Base-by-base conservation (phyloP, 345 rosid species). In the Citrus medica region DNA sequence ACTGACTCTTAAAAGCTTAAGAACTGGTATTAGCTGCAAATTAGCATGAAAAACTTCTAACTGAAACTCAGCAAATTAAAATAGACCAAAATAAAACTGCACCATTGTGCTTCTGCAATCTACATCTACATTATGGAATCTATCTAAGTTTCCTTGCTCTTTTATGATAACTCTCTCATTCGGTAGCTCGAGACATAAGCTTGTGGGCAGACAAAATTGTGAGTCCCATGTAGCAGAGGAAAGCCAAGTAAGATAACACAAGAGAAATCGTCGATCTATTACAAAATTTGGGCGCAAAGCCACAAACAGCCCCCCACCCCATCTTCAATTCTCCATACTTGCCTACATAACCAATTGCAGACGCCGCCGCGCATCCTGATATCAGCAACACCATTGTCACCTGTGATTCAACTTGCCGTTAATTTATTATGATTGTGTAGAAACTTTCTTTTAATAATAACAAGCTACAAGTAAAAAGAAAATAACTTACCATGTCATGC, bases 301-400 rank as follows among this genome's bases (percentile, higher is more conserved):
- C 74, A 75, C 93, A 90, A 27, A 86, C 58, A 1, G 80, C 65
- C 30, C 51, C 9, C 93, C 93, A 86, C 1, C 84, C 85, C 25
- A 82, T 66, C 69, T 84, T 79, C 30, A 73, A 70, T 70, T 88
- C 84, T 27, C 96, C 96, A 32, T 80, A 78, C 27, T 62, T 75
- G 25, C 89, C 80, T 78, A 89, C 83, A 46, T 78, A 82, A 3
- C 90, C 92, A 12, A 87, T 65, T 1, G 93, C 88, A 0, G 85
- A 83, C 7, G 81, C 94, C n/a, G 92, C 91, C 9, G 88, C 84
- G 66, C 89, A 86, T 63, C 88, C 92, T 12, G 93, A 84, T 38
- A 80, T 79, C 77, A 86, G 58, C 82, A 90, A 37, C 84, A 85
- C 73, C 90, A 70, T 83, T 75, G 86, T 81, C 68, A 82, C 86